Conservation (phyloP, 768 basidiomycete genomes). For the Suillus clintonianus region DNA sequence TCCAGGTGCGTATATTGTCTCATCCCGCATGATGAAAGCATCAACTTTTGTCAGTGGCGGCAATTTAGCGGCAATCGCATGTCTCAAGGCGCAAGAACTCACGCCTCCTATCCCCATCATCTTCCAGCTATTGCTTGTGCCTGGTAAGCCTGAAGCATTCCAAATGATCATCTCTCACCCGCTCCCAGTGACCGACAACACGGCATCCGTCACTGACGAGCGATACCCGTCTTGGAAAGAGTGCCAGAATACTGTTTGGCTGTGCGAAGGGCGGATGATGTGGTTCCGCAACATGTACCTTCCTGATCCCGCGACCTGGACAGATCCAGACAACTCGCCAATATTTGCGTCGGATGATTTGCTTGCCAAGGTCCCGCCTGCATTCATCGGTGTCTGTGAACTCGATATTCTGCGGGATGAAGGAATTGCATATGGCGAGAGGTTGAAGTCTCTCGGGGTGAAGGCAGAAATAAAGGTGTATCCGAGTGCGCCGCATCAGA, state of each 20-base stretch:
- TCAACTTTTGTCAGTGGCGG: constrained; percentile 50
- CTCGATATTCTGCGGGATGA: constrained; percentile 69
- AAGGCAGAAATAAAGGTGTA: constrained; percentile 57
- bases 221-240: constrained; percentile 53
- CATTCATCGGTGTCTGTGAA: constrained; percentile 67
- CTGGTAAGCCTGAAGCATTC: constrained; percentile 26
- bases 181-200: constrained; percentile 61
- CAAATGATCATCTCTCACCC: background rate
- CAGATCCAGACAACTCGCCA: constrained; percentile 70
- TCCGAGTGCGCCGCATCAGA: constrained; percentile 61
- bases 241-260: constrained; percentile 59
- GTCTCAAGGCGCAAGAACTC: constrained; percentile 58
- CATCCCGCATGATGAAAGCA: background rate
- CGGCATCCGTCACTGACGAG: constrained; percentile 43
- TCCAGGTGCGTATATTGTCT: constrained; percentile 51
- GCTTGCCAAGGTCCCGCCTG: constrained; percentile 50
- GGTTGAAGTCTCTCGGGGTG: constrained; percentile 54
- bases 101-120: constrained; percentile 53
- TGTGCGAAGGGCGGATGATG: constrained; percentile 61
- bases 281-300: constrained; percentile 75
- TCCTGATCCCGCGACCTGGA: constrained; percentile 57
- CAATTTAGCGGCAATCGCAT: constrained; percentile 65
- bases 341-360: constrained; percentile 61
- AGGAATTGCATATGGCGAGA: constrained; percentile 62
- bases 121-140: constrained; percentile 71